Evolutionary conservation across 257 asterid genomes (phyloP).

Genomic region (Datura wrightii): DNA sequence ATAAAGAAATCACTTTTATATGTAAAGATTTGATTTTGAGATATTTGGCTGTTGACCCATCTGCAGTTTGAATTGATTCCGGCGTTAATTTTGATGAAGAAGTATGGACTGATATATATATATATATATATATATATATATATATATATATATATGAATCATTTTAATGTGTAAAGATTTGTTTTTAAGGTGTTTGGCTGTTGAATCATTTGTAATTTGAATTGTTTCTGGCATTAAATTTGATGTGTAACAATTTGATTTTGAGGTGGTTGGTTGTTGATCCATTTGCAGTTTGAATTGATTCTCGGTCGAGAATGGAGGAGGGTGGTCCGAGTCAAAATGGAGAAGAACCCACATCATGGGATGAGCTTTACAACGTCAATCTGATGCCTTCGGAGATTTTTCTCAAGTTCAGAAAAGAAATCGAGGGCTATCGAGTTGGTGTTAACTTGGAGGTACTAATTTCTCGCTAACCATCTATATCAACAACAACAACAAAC

Average conservation of each 20-base stretch:
- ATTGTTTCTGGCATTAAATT: neutral
- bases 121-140: no score
- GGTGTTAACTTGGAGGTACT: constrained; percentile 92
- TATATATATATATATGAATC: neutral
- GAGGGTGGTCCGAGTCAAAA: constrained; percentile 52
- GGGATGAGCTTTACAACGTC: constrained; percentile 87
- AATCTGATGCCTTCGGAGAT: constrained; percentile 90
- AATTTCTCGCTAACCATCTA: constrained; percentile 13
- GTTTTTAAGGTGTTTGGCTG: neutral
- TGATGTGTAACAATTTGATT: neutral
- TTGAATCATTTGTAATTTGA: neutral
- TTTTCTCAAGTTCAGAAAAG: constrained; percentile 80
- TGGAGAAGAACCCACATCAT: constrained; percentile 76
- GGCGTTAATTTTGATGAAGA: neutral
- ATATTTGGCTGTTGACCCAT: neutral
- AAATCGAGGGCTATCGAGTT: constrained; percentile 74
- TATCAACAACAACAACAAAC: no score
- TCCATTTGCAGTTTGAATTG: neutral
- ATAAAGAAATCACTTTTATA: neutral
- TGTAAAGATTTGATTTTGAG: neutral
- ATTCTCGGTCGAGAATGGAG: constrained; percentile 52
- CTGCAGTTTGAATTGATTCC: neutral
- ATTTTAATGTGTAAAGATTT: neutral
- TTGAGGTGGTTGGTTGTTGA: neutral
- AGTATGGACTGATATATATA: neutral